Evolutionary conservation across 192 early-diverging fungal species (phyloP), one percentile per base, ranked within the genome.

Genomic region (Backusella parvicylindrica): DNA sequence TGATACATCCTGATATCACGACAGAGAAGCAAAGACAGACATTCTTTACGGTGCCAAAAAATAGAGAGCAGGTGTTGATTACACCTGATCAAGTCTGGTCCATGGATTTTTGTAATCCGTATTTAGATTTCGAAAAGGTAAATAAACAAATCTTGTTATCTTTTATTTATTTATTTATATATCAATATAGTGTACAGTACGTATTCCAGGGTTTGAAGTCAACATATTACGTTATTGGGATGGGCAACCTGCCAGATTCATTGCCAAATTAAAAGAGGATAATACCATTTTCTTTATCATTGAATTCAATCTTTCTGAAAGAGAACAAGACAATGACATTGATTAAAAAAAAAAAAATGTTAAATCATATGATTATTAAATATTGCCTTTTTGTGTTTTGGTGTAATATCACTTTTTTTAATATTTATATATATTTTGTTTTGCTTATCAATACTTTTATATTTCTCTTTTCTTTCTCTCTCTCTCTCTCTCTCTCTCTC

Each of bases 61-160:
- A 85, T 43, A 79, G 91, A 28, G 63, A 82, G 31, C 68, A 79
- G 11, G 76, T 86, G 33, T 68, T 74, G 1, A 90, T 94, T 50
- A 81, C 80, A 32, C 87, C 90, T 0, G 87, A 93, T 68, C 84
- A 94, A 33, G 85, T 94, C 2, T 95, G 92, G 79, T 85, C 90
- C 26, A 83, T 92, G 43, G 92, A 95, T 81, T 91, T 93, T 68
- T 84, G 85, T 78, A 88, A 87, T 68, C 72, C 81, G 0, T 88
- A 81, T 75, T 56, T 88, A 23, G 81, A 86, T 69, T 85, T 88
- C 79, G 70, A 83, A 41, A 81, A 84, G 64, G 72, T 85, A 49
- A 73, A 12, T 16, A 37, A 28, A 21, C 7, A 15, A 5, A 6
- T 47, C 3, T 11, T 41, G 38, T 68, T 53, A 56, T 15, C 15